Percentiles rank a stretch among this genome's conserved stretches.
phyloP scores from a whole-genome alignment of 1,284 basidiomycete genomes.

The Ceratobasidium sp. region DNA sequence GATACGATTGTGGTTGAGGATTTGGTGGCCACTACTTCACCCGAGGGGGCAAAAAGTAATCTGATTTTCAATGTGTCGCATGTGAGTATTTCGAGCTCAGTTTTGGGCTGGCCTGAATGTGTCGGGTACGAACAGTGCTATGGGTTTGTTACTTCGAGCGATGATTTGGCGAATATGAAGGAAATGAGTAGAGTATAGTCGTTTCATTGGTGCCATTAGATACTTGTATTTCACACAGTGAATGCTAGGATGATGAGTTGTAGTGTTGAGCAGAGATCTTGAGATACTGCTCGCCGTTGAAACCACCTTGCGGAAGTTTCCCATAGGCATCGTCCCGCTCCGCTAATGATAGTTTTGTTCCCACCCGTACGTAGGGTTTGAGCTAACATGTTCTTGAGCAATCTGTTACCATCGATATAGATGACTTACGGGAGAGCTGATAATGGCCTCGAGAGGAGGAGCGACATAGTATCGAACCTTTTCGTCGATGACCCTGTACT shows the following conservation, averaged over 20 bases:
- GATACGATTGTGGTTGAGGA: slow-evolving; percentile 32
- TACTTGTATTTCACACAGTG: too few relatives aligned
- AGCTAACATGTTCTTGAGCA: slow-evolving; percentile 47
- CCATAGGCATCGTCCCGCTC: slow-evolving; percentile 38
- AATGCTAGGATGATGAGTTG: background rate
- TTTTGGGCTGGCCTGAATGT: background rate
- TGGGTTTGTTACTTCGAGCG: slow-evolving; percentile 27
- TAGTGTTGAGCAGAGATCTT: slow-evolving; percentile 36
- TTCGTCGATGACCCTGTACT: slow-evolving; percentile 80
- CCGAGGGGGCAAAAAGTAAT: slow-evolving; percentile 24
- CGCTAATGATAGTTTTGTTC: slow-evolving; percentile 15
- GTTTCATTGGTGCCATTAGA: too few relatives aligned
- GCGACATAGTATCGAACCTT: slow-evolving; percentile 85
- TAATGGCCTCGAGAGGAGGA: slow-evolving; percentile 71
- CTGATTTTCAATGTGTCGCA: slow-evolving; percentile 25
- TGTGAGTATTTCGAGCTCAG: slow-evolving; percentile 1
- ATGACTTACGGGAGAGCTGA: slow-evolving; percentile 63
- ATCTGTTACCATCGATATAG: background rate
- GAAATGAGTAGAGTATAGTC: slow-evolving; percentile 18
- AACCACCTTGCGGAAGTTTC: slow-evolving; percentile 35
- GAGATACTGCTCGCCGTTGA: slow-evolving; percentile 41
- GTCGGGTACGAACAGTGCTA: slow-evolving; percentile 8
- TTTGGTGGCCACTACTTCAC: slow-evolving; percentile 33
- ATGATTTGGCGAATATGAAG: too few relatives aligned
- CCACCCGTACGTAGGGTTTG: slow-evolving; percentile 54